Evolutionary conservation across 805 yeast genomes (phyloP).

Genomic region (Lachancea cidri): DNA sequence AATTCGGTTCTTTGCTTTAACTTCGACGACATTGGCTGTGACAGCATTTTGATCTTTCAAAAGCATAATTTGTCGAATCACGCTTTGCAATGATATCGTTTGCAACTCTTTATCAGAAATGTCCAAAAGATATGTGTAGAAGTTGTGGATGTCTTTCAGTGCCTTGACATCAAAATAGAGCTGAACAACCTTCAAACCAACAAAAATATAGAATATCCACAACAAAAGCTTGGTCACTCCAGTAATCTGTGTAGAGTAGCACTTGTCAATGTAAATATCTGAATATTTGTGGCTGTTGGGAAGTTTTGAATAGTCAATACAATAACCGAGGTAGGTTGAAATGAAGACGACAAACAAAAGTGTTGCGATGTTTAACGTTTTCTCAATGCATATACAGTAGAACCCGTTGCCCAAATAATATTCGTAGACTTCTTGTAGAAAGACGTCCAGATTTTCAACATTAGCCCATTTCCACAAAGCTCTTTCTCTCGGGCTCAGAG

Average conservation of each 20-base stretch:
- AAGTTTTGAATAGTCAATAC: constrained; percentile 62
- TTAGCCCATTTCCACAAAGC: constrained; percentile 97
- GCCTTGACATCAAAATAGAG: constrained; percentile 60
- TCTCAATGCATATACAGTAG: constrained; percentile 65
- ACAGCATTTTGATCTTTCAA: constrained; percentile 76
- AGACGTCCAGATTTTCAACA: constrained; percentile 83
- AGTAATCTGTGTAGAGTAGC: constrained; percentile 41
- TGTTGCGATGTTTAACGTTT: constrained; percentile 63
- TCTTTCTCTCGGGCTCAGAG: constrained; percentile 59
- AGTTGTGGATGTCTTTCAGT: constrained; percentile 67
- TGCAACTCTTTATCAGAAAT: constrained; percentile 79
- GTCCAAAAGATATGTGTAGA: constrained; percentile 65
- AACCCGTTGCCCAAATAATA: constrained; percentile 86
- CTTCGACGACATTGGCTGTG: constrained; percentile 45
- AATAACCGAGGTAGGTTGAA: constrained; percentile 73
- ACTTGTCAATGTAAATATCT: constrained; percentile 36
- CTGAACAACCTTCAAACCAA: constrained; percentile 48
- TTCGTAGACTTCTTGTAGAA: constrained; percentile 73
- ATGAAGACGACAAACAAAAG: constrained; percentile 75
- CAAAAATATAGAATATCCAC: constrained; percentile 54
- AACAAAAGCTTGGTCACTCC: constrained; percentile 52
- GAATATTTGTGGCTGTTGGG: constrained; percentile 29
- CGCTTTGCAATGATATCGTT: constrained; percentile 88
- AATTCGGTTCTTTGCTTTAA: constrained; percentile 65
- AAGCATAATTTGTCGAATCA: constrained; percentile 68